A percentile compares a stretch with the other conserved stretches of the same genome.
Conservation (phyloP, 305 asterid genomes). For the Solanum aculeatissimum region DNA sequence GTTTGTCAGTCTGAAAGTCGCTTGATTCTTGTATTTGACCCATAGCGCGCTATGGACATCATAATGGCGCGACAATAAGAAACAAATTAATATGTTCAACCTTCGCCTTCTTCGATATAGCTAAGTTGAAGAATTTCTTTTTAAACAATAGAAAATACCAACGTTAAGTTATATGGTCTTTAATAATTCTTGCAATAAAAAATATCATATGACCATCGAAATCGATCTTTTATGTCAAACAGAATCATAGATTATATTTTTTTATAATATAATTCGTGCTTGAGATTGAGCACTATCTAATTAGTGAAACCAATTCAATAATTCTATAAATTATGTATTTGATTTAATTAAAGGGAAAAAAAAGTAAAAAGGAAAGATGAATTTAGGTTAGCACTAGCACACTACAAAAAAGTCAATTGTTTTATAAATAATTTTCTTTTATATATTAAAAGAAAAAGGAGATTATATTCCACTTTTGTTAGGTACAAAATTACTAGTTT, state of each 20-base stretch:
- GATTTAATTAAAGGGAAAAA: background rate
- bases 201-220: no score
- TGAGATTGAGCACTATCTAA: background rate
- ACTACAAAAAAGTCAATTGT: background rate
- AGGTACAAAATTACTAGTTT: background rate
- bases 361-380: background rate
- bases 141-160: no score
- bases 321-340: background rate
- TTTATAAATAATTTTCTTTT: background rate
- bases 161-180: background rate
- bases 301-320: background rate
- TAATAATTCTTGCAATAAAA: background rate
- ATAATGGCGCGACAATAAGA: background rate
- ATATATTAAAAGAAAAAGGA: background rate
- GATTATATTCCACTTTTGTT: background rate
- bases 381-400: background rate
- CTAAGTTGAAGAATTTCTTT: background rate
- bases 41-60: rapidly evolving
- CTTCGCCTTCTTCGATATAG: background rate
- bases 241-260: background rate
- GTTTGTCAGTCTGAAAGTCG: background rate
- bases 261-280: background rate
- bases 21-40: background rate
- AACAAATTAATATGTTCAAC: background rate
- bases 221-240: background rate